Conservation (phyloP, 345 rosid species). For the Moricandia moricandioides region DNA sequence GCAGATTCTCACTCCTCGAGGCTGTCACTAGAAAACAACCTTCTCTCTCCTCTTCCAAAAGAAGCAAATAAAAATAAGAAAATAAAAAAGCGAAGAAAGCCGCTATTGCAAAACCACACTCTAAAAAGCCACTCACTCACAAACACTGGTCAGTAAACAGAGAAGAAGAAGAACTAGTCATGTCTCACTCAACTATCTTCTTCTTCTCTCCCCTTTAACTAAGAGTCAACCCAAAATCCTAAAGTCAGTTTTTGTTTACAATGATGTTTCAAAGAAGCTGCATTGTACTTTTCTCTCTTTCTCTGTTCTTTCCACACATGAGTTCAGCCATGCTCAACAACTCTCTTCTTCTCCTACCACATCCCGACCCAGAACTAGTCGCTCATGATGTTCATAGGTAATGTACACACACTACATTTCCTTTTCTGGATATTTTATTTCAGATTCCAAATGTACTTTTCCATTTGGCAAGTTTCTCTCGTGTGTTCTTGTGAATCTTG, state of each 20-base stretch:
- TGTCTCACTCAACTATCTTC: slow-evolving; percentile 15
- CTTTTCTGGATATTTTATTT: neutral
- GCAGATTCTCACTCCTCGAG: slow-evolving; percentile 37
- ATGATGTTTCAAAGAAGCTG: slow-evolving; percentile 43
- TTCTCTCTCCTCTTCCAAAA: slow-evolving; percentile 26
- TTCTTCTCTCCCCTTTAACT: neutral
- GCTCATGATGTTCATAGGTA: slow-evolving; percentile 78
- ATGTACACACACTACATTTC: slow-evolving; percentile 15
- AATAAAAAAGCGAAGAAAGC: slow-evolving; percentile 27
- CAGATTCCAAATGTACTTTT: neutral
- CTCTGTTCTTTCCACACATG: slow-evolving; percentile 38
- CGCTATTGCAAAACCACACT: slow-evolving; percentile 17
- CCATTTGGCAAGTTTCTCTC: neutral
- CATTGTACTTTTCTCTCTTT: slow-evolving; percentile 51
- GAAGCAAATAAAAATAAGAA: neutral
- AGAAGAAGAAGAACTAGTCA: slow-evolving; percentile 1
- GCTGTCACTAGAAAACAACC: slow-evolving; percentile 25
- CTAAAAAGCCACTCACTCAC: slow-evolving; percentile 17
- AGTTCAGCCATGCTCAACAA: slow-evolving; percentile 49
- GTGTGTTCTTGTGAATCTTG: neutral
- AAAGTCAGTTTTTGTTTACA: neutral
- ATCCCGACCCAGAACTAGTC: slow-evolving; percentile 72
- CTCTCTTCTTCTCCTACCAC: slow-evolving; percentile 56
- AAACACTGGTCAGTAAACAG: slow-evolving; percentile 9
- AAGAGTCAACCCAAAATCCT: neutral